Percentiles rank a stretch among this genome's conserved stretches.
These are phyloP conservation scores for Hymenoscyphus infarciens DNA, from an alignment of 2,329 filamentous ascomycete genomes.

Conservation along the genomic window DNA sequence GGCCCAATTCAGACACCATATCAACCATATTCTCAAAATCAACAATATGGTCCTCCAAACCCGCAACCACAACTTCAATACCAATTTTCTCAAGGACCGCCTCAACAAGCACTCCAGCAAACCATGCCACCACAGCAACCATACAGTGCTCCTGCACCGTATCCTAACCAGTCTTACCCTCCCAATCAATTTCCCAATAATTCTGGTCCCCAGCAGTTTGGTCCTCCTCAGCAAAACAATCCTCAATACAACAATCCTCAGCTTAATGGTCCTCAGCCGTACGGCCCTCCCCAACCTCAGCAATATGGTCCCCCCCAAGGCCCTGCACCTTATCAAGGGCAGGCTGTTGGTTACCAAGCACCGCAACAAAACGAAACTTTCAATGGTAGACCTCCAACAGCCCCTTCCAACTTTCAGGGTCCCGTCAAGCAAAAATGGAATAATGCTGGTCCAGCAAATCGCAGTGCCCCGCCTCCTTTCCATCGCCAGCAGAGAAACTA, in stretches of 20 bases:
- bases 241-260: conserved; percentile 19
- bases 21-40: conserved; percentile 22
- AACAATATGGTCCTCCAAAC: conserved; percentile 24
- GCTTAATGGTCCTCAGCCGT: conserved; percentile 15
- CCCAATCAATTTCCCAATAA: conserved; percentile 15
- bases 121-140: conserved; percentile 11
- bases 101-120: conserved; percentile 8
- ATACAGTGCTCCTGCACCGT: conserved; percentile 18
- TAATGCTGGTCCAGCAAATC: conserved; percentile 6
- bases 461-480: conserved; percentile 13
- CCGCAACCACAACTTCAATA: conserved; percentile 23
- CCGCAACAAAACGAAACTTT: conserved; percentile 7
- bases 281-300: conserved; percentile 18
- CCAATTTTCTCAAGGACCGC: conserved; percentile 13
- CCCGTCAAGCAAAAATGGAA: conserved; percentile 22
- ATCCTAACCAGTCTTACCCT: conserved; percentile 25
- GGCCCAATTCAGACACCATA: conserved; percentile 22
- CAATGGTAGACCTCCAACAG: conserved; percentile 7
- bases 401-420: conserved; percentile 13
- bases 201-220: conserved; percentile 20
- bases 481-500: conserved; percentile 17
- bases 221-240: conserved; percentile 9
- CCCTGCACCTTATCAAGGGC: conserved; percentile 23
- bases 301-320: conserved; percentile 19
- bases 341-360: conserved; percentile 17